Evolutionary conservation across 306 rosid genomes (phyloP), one percentile per base, ranked within the genome.

Genomic region (Fragaria ananassa): DNA sequence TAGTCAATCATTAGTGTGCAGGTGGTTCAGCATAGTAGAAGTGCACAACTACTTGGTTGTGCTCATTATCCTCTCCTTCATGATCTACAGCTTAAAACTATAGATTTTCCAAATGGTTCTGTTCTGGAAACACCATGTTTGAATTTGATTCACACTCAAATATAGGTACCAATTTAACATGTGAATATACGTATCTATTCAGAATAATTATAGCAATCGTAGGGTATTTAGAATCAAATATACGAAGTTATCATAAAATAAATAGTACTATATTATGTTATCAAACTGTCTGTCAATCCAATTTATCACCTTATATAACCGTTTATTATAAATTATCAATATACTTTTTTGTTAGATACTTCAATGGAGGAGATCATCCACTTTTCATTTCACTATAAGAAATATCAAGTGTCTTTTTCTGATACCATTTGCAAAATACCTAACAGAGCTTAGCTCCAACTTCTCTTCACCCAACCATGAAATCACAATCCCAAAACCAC

Each of bases 401-500:
- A 8, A 12, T 31, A n/a, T 21, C 4, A 6, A 21, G 64, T 45
- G 35, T 9, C 23, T 18, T 21, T 34, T 34, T 50, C 23, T 49
- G 62, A 50, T 51, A 1, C 37, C 34, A 23, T 9, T 8, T 6
- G 5, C 65, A 9, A 13, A 51, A 67, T 41, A 53, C 64, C 37
- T 27, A 51, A 27, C 31, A 66, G 5, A 23, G 67, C 39, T 10
- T n/a, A 9, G 45, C 47, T 21, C 64, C 62, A 10, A 76, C 17
- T 18, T 58, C 13, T 46, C 27, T 65, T 23, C 74, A 39, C 25
- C 44, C 46, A 66, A 60, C 81, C 76, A 88, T 82, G 91, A 67
- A 77, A 21, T 77, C 68, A 76, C 72, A 54, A 45, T 57, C 41
- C 80, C 76, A 72, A 46, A 68, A 57, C 35, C 66, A 57, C 31